Conservation (phyloP, 352 stramenopile species). For the Pythium apleroticum region DNA sequence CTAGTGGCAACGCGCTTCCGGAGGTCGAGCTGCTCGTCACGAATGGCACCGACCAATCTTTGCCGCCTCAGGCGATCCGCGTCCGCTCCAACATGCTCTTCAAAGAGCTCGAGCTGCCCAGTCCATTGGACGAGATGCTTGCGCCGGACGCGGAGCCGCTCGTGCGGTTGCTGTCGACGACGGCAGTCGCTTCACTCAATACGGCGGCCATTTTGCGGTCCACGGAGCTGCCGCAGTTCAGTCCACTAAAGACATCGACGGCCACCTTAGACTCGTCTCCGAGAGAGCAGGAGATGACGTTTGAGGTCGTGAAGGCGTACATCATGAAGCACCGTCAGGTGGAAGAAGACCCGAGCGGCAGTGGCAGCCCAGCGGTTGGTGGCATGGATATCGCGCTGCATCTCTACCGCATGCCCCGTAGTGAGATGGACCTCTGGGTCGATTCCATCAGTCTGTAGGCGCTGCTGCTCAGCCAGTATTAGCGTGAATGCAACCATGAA, state of each 20-base stretch:
- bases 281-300: conserved; percentile 8
- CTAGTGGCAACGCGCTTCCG: background rate
- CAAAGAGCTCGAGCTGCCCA: conserved; percentile 15
- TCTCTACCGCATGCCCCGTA: conserved; percentile 24
- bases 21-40: conserved; percentile 25
- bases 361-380: background rate
- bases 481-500: background rate
- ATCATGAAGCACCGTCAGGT: conserved; percentile 19
- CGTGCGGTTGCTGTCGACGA: conserved; percentile 13
- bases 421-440: conserved; percentile 24
- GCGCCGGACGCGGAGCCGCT: conserved; percentile 11
- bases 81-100: conserved; percentile 19
- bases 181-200: conserved; percentile 16
- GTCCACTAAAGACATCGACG: conserved; percentile 1
- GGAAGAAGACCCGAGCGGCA: background rate
- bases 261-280: background rate
- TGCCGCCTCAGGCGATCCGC: conserved; percentile 7
- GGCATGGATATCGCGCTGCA: conserved; percentile 24
- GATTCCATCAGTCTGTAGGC: conserved; percentile 20
- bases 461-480: background rate
- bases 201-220: conserved; percentile 20
- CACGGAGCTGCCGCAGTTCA: conserved; percentile 25
- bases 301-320: conserved; percentile 22
- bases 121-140: conserved; percentile 15
- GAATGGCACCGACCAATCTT: background rate